These are phyloP conservation scores for Ganoderma boninense DNA, from an alignment of 1,284 basidiomycete genomes.

Conservation along the genomic window DNA sequence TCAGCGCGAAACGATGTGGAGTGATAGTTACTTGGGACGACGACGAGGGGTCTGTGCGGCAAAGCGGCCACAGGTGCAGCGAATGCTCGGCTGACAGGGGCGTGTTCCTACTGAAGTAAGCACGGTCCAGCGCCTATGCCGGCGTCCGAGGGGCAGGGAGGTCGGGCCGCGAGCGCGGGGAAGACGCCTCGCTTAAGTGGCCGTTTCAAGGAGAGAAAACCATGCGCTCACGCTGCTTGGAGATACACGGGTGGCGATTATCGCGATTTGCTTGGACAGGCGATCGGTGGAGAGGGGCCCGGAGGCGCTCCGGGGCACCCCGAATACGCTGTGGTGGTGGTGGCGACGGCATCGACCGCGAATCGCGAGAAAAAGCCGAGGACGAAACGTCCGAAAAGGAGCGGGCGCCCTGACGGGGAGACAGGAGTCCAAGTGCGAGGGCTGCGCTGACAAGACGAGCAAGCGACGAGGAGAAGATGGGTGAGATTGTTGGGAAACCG, in stretches of 20 bases:
- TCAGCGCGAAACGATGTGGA: conserved; percentile 3
- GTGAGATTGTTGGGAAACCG: background rate
- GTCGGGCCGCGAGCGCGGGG: background rate
- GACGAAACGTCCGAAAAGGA: background rate
- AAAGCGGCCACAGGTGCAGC: background rate
- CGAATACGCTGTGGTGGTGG: background rate
- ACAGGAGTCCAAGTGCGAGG: background rate
- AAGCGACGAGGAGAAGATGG: background rate
- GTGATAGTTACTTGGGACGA: background rate
- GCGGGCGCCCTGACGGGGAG: background rate
- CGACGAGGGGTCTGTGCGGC: background rate
- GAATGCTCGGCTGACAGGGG: background rate
- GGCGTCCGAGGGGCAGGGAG: background rate
- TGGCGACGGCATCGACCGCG: background rate
- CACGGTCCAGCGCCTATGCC: background rate
- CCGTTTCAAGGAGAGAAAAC: conserved; percentile 7
- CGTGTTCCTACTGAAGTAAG: background rate
- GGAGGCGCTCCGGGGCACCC: conserved; percentile 13
- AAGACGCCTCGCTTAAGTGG: background rate
- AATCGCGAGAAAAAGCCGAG: conserved; percentile 17
- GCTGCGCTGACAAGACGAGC: background rate
- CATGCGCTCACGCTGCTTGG: background rate
- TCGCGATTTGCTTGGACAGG: conserved; percentile 20
- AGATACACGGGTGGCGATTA: conserved; percentile 11
- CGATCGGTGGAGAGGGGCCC: conserved; percentile 19